These are phyloP conservation scores for Seiridium cupressi DNA, from an alignment of 2,329 filamentous ascomycete species.

Conservation along the genomic window DNA sequence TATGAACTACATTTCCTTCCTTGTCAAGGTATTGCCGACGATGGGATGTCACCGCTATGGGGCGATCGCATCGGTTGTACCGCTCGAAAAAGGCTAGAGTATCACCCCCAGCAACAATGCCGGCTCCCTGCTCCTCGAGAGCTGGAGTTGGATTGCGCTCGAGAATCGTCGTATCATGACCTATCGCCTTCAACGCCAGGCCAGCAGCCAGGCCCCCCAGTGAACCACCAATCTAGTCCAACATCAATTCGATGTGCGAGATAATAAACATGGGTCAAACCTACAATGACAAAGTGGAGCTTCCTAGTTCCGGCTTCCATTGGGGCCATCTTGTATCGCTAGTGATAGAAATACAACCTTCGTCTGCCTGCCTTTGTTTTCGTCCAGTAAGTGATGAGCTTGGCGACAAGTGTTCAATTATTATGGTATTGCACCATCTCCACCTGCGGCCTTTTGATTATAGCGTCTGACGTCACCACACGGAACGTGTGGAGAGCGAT, in stretches of 20 bases:
- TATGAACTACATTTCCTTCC: conserved; percentile 29
- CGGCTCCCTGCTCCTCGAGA: conserved; percentile 47
- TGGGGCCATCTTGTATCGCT: not conserved
- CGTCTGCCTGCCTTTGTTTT: no score
- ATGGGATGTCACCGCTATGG: conserved; percentile 26
- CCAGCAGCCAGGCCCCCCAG: conserved; percentile 37
- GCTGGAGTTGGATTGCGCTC: conserved; percentile 40
- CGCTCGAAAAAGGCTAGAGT: conserved; percentile 37
- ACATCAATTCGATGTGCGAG: not conserved
- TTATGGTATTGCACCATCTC: no score
- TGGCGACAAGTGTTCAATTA: no score
- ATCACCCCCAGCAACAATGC: conserved; percentile 43
- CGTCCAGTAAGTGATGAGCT: no score
- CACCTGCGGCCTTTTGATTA: not conserved
- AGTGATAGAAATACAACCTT: not conserved
- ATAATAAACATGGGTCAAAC: not conserved
- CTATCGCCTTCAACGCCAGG: conserved; percentile 36
- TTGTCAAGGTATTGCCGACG: conserved; percentile 32
- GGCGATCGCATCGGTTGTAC: conserved; percentile 35
- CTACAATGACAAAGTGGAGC: conserved; percentile 6
- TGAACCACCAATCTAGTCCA: conserved; percentile 38
- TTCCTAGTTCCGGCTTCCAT: not conserved
- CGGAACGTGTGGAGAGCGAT: not conserved
- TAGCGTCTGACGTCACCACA: not conserved
- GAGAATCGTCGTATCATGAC: conserved; percentile 40